Percentiles rank a stretch among this genome's conserved stretches.
Conservation (phyloP, 202 grass and related monocot genomes). For the Miscanthus sacchariflorus region DNA sequence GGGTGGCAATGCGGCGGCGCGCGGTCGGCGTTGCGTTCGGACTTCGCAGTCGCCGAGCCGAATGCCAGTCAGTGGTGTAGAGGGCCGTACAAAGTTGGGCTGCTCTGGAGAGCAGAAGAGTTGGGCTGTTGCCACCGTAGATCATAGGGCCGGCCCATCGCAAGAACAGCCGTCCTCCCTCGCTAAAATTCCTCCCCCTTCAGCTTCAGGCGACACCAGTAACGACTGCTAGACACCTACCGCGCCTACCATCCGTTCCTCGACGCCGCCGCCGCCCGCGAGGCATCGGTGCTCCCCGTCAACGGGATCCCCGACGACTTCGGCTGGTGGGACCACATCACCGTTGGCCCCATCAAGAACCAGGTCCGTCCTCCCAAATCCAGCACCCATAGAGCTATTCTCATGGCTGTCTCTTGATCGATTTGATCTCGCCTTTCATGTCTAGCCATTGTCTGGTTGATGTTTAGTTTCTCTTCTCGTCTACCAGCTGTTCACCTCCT, state of each 20-base stretch:
- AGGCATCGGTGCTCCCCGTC: neutral
- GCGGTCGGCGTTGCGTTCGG: neutral
- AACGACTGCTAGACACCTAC: too few relatives aligned
- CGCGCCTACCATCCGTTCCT: neutral
- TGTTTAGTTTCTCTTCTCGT: neutral
- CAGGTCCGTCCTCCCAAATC: neutral
- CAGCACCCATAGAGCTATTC: neutral
- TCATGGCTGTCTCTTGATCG: neutral
- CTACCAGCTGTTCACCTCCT: neutral
- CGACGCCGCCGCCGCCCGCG: neutral
- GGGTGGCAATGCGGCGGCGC: constrained; percentile 6
- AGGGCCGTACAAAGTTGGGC: neutral
- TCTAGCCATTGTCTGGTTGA: neutral
- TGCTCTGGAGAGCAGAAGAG: too few relatives aligned
- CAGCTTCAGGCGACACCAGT: neutral
- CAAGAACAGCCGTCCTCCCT: too few relatives aligned
- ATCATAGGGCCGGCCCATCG: neutral
- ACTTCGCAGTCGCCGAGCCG: neutral
- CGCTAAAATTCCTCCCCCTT: neutral
- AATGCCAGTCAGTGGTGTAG: neutral
- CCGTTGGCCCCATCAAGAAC: neutral
- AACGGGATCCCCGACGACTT: neutral
- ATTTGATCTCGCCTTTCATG: neutral
- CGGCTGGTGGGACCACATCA: neutral
- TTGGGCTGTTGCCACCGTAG: neutral